Conservation (phyloP, 257 asterid species). For the Osmanthus fragrans region DNA sequence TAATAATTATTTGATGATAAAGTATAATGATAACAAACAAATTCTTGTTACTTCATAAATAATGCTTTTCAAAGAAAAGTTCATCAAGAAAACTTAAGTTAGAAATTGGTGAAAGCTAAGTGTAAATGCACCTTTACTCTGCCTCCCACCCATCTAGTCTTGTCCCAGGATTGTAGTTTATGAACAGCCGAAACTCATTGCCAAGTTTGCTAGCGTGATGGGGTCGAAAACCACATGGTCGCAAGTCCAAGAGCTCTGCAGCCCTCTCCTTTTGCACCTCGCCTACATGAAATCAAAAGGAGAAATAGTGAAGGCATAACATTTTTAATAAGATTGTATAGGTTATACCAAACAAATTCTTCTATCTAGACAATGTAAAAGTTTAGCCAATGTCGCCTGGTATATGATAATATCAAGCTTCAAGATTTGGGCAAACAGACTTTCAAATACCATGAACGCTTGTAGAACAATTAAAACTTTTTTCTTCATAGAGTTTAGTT, state of each 20-base stretch:
- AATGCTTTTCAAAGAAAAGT: no score
- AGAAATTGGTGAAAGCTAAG: not conserved
- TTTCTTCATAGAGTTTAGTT: conserved; percentile 3
- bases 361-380: not conserved
- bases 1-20: no score
- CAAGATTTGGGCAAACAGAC: no score
- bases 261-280: conserved; percentile 78
- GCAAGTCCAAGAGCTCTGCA: conserved; percentile 70
- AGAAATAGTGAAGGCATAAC: not conserved
- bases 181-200: conserved; percentile 83
- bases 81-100: not conserved
- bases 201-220: conserved; percentile 96
- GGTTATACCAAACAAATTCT: not conserved
- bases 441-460: not conserved
- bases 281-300: conserved; percentile 42
- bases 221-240: conserved; percentile 81
- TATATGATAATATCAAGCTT: not conserved
- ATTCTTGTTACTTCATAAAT: not conserved
- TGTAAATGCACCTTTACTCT: conserved; percentile 20
- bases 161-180: conserved; percentile 77
- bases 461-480: not conserved
- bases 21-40: not conserved
- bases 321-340: not conserved
- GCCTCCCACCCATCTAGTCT: conserved; percentile 85
- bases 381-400: not conserved